Conservation (phyloP, 2,329 filamentous ascomycete species). For the Ramichloridium luteum region DNA sequence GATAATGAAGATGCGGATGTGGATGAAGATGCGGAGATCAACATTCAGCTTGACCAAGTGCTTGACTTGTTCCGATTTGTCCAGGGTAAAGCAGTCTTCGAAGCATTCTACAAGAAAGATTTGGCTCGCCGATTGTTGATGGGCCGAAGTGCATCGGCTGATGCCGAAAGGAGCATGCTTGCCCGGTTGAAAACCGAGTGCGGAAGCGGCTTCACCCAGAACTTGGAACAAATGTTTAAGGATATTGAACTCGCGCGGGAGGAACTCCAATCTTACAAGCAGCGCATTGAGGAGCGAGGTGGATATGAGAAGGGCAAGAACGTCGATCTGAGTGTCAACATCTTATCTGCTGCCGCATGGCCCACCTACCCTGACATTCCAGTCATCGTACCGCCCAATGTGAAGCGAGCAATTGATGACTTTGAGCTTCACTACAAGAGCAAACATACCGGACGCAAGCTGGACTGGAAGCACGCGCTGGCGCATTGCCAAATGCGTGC, state of each 20-base stretch:
- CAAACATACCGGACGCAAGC: slow-evolving; percentile 77
- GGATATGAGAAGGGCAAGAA: slow-evolving; percentile 36
- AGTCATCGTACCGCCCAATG: slow-evolving; percentile 62
- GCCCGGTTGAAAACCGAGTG: slow-evolving; percentile 86
- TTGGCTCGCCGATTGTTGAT: slow-evolving; percentile 80
- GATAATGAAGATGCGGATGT: slow-evolving; percentile 49
- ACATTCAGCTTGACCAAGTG: slow-evolving; percentile 81
- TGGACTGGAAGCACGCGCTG: slow-evolving; percentile 89
- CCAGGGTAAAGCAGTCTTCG: slow-evolving; percentile 93
- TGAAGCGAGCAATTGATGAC: slow-evolving; percentile 62
- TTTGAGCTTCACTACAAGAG: slow-evolving; percentile 79
- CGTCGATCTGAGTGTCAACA: slow-evolving; percentile 71
- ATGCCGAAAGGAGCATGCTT: slow-evolving; percentile 93
- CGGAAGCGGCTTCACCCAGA: slow-evolving; percentile 87
- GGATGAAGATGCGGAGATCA: slow-evolving; percentile 85
- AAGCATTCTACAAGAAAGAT: slow-evolving; percentile 98
- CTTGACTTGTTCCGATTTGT: slow-evolving; percentile 94
- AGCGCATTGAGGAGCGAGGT: slow-evolving; percentile 46
- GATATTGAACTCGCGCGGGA: slow-evolving; percentile 89
- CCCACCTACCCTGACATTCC: slow-evolving; percentile 72
- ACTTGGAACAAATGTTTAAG: slow-evolving; percentile 98
- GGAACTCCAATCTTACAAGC: slow-evolving; percentile 81
- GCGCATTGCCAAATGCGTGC: slow-evolving; percentile 80
- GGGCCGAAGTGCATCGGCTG: slow-evolving; percentile 82
- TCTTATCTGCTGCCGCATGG: slow-evolving; percentile 87